These are phyloP conservation scores for Vigna angularis DNA, from an alignment of 306 rosid species.

Conservation along the genomic window DNA sequence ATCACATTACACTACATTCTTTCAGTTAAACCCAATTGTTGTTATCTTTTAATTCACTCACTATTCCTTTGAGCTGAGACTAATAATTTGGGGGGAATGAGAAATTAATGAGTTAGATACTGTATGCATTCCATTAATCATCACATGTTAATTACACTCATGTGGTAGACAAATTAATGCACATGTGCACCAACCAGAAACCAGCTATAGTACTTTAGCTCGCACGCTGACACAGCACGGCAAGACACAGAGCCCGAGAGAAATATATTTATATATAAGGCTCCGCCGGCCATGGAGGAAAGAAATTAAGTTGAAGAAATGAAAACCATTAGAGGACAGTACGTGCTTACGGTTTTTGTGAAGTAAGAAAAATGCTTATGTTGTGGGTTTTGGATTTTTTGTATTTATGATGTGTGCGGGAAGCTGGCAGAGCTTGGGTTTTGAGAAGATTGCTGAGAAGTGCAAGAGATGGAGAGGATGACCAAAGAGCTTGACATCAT, in stretches of 20 bases:
- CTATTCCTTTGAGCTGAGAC: background rate
- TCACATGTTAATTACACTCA: background rate
- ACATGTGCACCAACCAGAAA: constrained; percentile 33
- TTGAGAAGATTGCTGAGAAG: constrained; percentile 75
- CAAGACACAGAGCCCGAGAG: constrained; percentile 31
- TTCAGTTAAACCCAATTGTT: too few species aligned
- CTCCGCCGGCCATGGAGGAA: background rate
- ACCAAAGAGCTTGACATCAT: constrained; percentile 76
- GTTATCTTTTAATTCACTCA: background rate
- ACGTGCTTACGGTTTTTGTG: background rate
- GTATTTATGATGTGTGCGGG: constrained; percentile 62
- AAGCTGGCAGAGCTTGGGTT: constrained; percentile 80
- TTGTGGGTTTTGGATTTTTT: constrained; percentile 36
- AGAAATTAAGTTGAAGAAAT: constrained; percentile 8
- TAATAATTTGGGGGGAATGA: background rate
- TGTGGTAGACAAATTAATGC: constrained; percentile 18
- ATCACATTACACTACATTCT: constrained; percentile 1
- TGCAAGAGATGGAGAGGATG: constrained; percentile 79
- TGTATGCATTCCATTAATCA: background rate
- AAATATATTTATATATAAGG: background rate
- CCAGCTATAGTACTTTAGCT: background rate
- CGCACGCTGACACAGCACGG: constrained; percentile 17
- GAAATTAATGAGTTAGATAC: background rate
- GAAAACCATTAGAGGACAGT: background rate
- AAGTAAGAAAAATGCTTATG: constrained; percentile 5